Evolutionary conservation across 495 filamentous ascomycete genomes (phyloP).

Genomic region (Penicillium robsamsonii): DNA sequence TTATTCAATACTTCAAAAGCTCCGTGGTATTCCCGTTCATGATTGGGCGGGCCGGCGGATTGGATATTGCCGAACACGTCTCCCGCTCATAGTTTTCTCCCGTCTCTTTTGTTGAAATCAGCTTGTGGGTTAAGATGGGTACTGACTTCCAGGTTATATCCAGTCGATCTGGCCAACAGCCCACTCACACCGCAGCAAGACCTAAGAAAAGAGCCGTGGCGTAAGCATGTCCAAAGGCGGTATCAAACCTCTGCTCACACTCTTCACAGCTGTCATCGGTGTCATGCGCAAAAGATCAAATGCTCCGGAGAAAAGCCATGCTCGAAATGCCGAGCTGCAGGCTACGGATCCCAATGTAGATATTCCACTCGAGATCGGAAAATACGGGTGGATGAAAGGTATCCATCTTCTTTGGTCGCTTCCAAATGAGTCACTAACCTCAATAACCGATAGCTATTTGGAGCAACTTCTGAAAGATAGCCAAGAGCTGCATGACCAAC

Average conservation of each 20-base stretch:
- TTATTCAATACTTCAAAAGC: neutral
- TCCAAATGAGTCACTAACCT: neutral
- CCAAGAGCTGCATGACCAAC: conserved; percentile 29
- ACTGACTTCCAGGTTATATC: neutral
- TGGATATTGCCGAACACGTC: conserved; percentile 2
- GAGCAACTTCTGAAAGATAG: conserved; percentile 34
- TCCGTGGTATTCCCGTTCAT: neutral
- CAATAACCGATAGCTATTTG: conserved; percentile 25
- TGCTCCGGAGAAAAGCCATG: conserved; percentile 42
- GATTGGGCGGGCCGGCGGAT: neutral
- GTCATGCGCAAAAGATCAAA: conserved; percentile 42
- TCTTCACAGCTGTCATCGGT: conserved; percentile 35
- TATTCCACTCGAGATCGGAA: conserved; percentile 39
- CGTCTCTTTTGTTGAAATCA: neutral
- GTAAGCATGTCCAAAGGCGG: neutral
- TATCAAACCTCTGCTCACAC: neutral
- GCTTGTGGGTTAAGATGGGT: neutral
- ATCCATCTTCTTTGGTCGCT: neutral
- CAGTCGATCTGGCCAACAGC: neutral
- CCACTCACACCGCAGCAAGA: neutral
- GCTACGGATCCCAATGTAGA: conserved; percentile 32
- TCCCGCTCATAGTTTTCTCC: neutral
- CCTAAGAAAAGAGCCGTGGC: conserved; percentile 18
- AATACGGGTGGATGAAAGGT: conserved; percentile 40
- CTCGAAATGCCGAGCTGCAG: conserved; percentile 31